Percentiles rank a stretch among this genome's conserved stretches.
Evolutionary conservation across 805 yeast species (phyloP).

Genomic region (Saturnispora zaruensis): DNA sequence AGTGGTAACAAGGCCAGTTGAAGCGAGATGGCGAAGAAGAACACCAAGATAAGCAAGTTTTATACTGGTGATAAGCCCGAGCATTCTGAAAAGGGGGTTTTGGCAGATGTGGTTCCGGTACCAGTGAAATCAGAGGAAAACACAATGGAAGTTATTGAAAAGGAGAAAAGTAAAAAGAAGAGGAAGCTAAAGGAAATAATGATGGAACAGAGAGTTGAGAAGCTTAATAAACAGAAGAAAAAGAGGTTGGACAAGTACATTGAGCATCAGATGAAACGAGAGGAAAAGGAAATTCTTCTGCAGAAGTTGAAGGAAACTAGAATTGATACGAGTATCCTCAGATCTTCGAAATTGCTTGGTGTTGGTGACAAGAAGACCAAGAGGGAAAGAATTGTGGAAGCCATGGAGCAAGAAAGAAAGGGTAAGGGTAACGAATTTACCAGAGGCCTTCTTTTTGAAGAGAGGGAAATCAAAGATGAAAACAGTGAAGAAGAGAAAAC

Average conservation of each 20-base stretch:
- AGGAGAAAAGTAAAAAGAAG: conserved; percentile 57
- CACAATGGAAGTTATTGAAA: conserved; percentile 43
- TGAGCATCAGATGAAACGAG: conserved; percentile 80
- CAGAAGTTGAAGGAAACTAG: conserved; percentile 61
- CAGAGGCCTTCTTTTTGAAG: conserved; percentile 58
- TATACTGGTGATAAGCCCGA: conserved; percentile 6
- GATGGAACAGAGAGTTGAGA: conserved; percentile 54
- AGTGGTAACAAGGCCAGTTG: background rate
- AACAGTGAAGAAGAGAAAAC: conserved; percentile 21
- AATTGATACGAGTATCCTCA: conserved; percentile 62
- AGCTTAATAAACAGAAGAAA: conserved; percentile 61
- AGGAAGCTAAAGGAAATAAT: conserved; percentile 52
- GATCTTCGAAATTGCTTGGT: conserved; percentile 73
- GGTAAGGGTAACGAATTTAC: conserved; percentile 63
- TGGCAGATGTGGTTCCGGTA: background rate
- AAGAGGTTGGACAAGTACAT: conserved; percentile 84
- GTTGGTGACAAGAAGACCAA: conserved; percentile 52
- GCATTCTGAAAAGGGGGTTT: background rate
- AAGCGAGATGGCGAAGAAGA: conserved; percentile 6
- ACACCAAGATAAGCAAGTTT: conserved; percentile 4
- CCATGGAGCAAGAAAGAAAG: conserved; percentile 58
- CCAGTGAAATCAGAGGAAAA: conserved; percentile 20
- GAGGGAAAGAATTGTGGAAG: conserved; percentile 64
- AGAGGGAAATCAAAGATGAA: conserved; percentile 45
- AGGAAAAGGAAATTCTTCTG: conserved; percentile 72